Evolutionary conservation across 1,284 basidiomycete genomes (phyloP), one percentile per base, ranked within the genome.

Genomic region (Termitomyces sp.): DNA sequence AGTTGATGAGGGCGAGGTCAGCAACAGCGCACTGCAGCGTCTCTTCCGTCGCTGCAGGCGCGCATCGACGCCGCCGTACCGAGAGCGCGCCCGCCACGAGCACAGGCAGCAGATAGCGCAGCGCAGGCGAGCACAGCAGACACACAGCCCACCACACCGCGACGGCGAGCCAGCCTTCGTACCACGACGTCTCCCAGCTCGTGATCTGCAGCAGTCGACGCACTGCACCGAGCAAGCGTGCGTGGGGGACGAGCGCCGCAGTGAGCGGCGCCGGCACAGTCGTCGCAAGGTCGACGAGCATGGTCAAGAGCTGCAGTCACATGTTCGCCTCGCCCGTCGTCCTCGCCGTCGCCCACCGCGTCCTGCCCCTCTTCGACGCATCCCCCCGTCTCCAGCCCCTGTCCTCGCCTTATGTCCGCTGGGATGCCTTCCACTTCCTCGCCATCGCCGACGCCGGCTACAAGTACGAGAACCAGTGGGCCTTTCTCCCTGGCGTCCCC

Each of bases 381-480:
- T 74, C 73, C 4, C 75, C 84, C 0, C 62, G 60, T 17, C 67
- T 73, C 36, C 54, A 73, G 5, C 46, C 72, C 13, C 50, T 63
- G 13, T 52, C 66, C 0, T 56, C 63, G 21, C 62, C 70, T 2
- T 61, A 82, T 2, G 72, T 92, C n/a, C 83, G 94, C 58, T 98
- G 96, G 96, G 96, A 98, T 66, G 78, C 80, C 1, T 79, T 98
- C 56, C 88, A 98, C 70, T 98, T 94, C 67, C 63, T 73, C 1
- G 75, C 80, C 58, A 80, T 92, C 46, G 89, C 90, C 0, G 61
- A 75, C 12, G 70, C 82, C 15, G 81, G 81, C 9, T 91, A 96
- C 67, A 66, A 70, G 4, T 86, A 83, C 68, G 96, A 98, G 68
- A 81, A 97, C 64, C 79, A 91, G 63, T 89, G 91, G 75, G 96